phyloP scores from a whole-genome alignment of 331 rosid species.

The Quercus phellos region DNA sequence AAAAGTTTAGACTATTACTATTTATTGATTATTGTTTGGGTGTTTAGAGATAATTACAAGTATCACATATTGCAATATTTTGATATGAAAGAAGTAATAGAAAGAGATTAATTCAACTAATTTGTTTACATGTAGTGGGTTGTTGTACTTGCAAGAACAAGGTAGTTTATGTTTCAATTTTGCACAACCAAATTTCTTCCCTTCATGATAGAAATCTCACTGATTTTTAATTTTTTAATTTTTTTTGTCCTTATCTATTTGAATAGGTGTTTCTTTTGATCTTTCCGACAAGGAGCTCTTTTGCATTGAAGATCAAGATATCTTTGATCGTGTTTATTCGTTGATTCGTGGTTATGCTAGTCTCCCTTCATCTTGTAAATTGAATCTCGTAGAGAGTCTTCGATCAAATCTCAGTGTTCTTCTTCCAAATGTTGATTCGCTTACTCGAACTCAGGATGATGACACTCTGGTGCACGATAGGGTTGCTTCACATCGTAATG shows the following conservation, averaged over 20 bases:
- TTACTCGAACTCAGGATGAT: slow-evolving; percentile 45
- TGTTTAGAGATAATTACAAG: background rate
- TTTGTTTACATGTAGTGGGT: background rate
- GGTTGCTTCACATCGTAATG: slow-evolving; percentile 71
- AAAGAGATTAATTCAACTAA: background rate
- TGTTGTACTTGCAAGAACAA: background rate
- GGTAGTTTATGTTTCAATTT: background rate
- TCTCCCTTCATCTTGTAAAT: slow-evolving; percentile 61
- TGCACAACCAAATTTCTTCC: background rate
- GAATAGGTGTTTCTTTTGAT: slow-evolving; percentile 69
- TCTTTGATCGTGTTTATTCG: slow-evolving; percentile 78
- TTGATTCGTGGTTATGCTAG: slow-evolving; percentile 41
- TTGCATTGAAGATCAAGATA: slow-evolving; percentile 77
- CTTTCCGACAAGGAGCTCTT: slow-evolving; percentile 84
- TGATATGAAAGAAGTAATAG: background rate
- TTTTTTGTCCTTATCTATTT: background rate
- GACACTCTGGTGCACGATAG: slow-evolving; percentile 44
- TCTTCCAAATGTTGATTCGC: slow-evolving; percentile 82
- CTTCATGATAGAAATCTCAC: background rate
- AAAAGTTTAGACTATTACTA: no score
- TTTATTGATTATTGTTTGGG: no score
- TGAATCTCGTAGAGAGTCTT: slow-evolving; percentile 69
- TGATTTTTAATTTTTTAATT: background rate
- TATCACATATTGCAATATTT: background rate
- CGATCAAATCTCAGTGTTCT: slow-evolving; percentile 89